Conservation (phyloP, 1,139 yeast species). For the Pichia sp. region DNA sequence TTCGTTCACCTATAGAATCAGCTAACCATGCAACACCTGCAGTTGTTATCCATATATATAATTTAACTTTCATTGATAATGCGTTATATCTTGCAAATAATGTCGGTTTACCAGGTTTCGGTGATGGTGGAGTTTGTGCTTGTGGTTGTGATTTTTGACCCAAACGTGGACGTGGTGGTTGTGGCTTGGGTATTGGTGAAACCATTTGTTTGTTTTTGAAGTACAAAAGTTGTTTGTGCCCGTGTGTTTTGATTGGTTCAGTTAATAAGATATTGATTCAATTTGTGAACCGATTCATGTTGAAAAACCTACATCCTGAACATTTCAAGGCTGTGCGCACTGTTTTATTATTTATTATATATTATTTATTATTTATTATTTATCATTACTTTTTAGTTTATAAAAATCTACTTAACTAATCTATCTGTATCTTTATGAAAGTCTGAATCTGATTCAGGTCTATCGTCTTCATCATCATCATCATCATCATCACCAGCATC, state of each 20-base stretch:
- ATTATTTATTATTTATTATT: not conserved
- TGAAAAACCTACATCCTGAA: not conserved
- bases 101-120: conserved; percentile 5
- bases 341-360: not conserved
- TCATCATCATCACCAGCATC: conserved; percentile 3
- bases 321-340: not conserved
- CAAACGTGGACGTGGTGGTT: conserved; percentile 6
- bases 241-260: not conserved
- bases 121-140: not conserved
- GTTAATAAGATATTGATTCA: too few species aligned
- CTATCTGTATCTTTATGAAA: conserved; percentile 1
- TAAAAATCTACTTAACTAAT: not conserved
- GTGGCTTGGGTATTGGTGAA: conserved; percentile 4
- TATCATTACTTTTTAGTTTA: not conserved
- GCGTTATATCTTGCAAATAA: conserved; percentile 19
- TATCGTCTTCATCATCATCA: not conserved
- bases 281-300: not conserved
- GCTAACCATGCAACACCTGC: conserved; percentile 27
- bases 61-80: conserved; percentile 24
- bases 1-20: conserved; percentile 23
- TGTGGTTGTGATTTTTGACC: not conserved
- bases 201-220: not conserved
- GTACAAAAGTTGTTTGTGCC: too few species aligned
- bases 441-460: not conserved
- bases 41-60: conserved; percentile 27